phyloP scores from a whole-genome alignment of 2,329 filamentous ascomycete species.

The Pseudopithomyces chartarum region DNA sequence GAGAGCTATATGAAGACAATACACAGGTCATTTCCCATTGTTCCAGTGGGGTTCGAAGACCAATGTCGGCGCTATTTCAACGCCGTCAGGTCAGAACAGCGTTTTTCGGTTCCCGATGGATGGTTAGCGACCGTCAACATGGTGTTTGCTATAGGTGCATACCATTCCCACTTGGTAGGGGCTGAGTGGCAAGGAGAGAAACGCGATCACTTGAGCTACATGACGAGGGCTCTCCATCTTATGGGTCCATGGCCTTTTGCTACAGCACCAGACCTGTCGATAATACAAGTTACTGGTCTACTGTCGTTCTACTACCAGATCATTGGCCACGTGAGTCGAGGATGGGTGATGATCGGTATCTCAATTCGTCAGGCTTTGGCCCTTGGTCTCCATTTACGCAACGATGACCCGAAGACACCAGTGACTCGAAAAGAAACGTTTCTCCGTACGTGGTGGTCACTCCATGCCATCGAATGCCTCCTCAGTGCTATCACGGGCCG shows the following conservation, averaged over 20 bases:
- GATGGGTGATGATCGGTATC: slow-evolving; percentile 44
- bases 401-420: slow-evolving; percentile 31
- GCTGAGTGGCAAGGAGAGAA: slow-evolving; percentile 33
- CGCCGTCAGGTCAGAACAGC: slow-evolving; percentile 10
- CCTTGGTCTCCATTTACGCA: slow-evolving; percentile 47
- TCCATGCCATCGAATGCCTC: slow-evolving; percentile 45
- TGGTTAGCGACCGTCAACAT: slow-evolving; percentile 49
- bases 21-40: slow-evolving; percentile 39
- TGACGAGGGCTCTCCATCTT: slow-evolving; percentile 36
- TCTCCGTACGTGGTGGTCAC: slow-evolving; percentile 47
- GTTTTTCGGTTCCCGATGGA: slow-evolving; percentile 18
- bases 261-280: slow-evolving; percentile 40
- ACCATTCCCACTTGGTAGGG: slow-evolving; percentile 40
- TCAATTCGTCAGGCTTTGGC: slow-evolving; percentile 44
- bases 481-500: slow-evolving; percentile 47
- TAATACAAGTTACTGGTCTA: slow-evolving; percentile 44
- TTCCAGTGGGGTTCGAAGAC: slow-evolving; percentile 26
- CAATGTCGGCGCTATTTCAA: slow-evolving; percentile 24
- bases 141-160: slow-evolving; percentile 50
- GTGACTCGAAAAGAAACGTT: slow-evolving; percentile 37
- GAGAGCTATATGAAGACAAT: slow-evolving; percentile 44
- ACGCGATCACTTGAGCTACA: slow-evolving; percentile 46
- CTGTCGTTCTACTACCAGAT: slow-evolving; percentile 32
- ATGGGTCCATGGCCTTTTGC: slow-evolving; percentile 26
- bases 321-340: slow-evolving; percentile 33